Base-by-base conservation (phyloP, 2,329 filamentous ascomycete species). In the Neofusicoccum laricinum region DNA sequence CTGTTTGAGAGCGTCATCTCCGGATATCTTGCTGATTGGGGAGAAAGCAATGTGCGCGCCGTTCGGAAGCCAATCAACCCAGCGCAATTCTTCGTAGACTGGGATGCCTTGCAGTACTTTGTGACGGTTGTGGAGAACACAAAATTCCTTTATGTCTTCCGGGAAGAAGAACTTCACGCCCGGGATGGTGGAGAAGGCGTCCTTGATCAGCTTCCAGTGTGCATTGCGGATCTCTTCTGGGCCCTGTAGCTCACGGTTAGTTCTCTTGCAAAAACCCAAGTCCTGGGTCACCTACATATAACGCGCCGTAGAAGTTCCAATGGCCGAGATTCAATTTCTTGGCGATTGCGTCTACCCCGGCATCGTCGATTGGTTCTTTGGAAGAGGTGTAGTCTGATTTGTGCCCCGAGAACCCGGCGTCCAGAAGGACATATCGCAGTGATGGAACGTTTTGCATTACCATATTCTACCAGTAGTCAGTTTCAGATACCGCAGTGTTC, bases 251-350 rank as follows among this genome's bases (percentile, higher is more conserved):
- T n/a, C 2, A 12, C 19, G 8, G 36, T 38, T 41, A 3, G 19
- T 21, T 3, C 14, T 2, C 1, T 15, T 14, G 3, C 4, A 30
- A 4, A 4, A 25, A 0, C 7, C 4, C 1, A 25, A 19, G 4
- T 12, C 3, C 10, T 2, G 4, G 25, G 25, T 2, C 7, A 34
- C 40, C n/a, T 34, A 59, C 61, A 53, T 71, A 71, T n/a, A 71
- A 69, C 19, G 79, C 79, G 11, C 79, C 80, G 68, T 82, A 82
- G 68, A 82, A 81, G 59, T 79, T 78, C 80, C 81, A 82, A 1
- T 78, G 69, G n/a, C 79, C 79, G 0, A 81, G 70, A 32, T 72
- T 71, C 8, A 82, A 75, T 51, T 76, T 72, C 30, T 70, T 68
- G 2, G 79, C 78, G 5, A 82, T 79, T 1, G 64, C 70, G 40